A percentile compares a stretch with the other conserved stretches of the same genome.
These are phyloP conservation scores for Suillus fuscotomentosus DNA, from an alignment of 768 basidiomycete genomes.

Conservation along the genomic window DNA sequence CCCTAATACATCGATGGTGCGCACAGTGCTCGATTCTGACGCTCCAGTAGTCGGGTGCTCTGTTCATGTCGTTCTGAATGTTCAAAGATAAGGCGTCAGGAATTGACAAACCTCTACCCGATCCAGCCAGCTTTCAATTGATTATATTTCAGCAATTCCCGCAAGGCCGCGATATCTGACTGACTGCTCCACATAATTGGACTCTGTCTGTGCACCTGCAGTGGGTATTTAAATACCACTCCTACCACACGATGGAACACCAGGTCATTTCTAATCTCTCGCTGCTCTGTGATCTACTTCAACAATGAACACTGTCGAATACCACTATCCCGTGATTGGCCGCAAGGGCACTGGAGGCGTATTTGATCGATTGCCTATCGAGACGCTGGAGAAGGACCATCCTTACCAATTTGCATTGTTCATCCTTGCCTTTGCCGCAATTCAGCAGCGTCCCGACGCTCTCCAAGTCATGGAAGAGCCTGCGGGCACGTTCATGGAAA, in stretches of 20 bases:
- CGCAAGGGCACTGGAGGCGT: constrained; percentile 12
- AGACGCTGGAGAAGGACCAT: constrained; percentile 17
- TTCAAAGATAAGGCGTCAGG: background rate
- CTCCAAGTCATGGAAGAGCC: constrained; percentile 2
- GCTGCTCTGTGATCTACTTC: background rate
- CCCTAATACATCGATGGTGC: background rate
- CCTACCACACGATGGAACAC: background rate
- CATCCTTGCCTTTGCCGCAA: constrained; percentile 19
- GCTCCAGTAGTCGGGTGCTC: background rate
- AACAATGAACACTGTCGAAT: background rate
- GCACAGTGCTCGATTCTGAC: background rate
- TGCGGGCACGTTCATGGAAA: constrained; percentile 16
- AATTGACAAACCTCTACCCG: background rate
- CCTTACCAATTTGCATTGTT: constrained; percentile 28
- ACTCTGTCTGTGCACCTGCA: background rate
- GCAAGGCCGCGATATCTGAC: background rate
- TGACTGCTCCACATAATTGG: background rate
- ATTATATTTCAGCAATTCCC: background rate
- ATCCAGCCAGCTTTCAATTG: background rate
- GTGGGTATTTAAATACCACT: background rate
- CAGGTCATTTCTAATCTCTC: background rate
- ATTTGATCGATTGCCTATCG: constrained; percentile 22
- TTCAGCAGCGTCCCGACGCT: constrained; percentile 11
- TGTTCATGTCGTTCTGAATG: background rate
- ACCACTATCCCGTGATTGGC: constrained; percentile 22